A percentile compares a stretch with the other conserved stretches of the same genome.
These are phyloP conservation scores for Vigna unguiculata DNA, from an alignment of 306 rosid genomes.

Conservation along the genomic window DNA sequence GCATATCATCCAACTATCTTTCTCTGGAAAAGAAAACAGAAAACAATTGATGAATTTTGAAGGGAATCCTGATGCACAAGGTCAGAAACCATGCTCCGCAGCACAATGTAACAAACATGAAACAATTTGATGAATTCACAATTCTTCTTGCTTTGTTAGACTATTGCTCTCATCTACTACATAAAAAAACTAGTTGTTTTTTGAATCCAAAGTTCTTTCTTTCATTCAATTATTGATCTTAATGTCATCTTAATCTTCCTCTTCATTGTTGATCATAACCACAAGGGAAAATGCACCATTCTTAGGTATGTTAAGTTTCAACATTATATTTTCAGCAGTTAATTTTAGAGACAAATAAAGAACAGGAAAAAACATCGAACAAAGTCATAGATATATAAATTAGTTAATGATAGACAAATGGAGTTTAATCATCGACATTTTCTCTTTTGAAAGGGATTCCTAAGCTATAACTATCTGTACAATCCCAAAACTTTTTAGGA, in stretches of 20 bases:
- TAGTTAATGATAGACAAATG: slow-evolving; percentile 15
- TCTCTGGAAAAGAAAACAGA: background rate
- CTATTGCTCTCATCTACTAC: background rate
- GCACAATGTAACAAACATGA: slow-evolving; percentile 3
- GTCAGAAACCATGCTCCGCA: slow-evolving; percentile 2
- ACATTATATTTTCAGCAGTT: background rate
- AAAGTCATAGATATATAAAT: slow-evolving; percentile 22
- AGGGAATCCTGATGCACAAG: background rate
- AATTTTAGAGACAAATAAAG: background rate
- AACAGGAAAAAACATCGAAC: background rate
- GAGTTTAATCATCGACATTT: slow-evolving; percentile 4
- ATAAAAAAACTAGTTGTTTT: background rate
- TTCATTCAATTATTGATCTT: slow-evolving; percentile 8
- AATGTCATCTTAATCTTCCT: background rate
- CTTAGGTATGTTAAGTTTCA: slow-evolving; percentile 10
- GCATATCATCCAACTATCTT: slow-evolving; percentile 4
- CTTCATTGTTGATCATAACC: slow-evolving; percentile 25
- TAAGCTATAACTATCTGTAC: slow-evolving; percentile 18
- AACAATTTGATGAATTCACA: slow-evolving; percentile 19
- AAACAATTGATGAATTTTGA: background rate
- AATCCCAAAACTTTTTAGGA: slow-evolving; percentile 23
- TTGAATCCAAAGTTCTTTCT: slow-evolving; percentile 20
- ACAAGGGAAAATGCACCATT: slow-evolving; percentile 1
- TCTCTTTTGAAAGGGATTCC: slow-evolving; percentile 16
- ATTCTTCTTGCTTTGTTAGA: slow-evolving; percentile 23